Base-by-base conservation (phyloP, 2,329 filamentous ascomycete species). In the Trichoderma oligosporum region DNA sequence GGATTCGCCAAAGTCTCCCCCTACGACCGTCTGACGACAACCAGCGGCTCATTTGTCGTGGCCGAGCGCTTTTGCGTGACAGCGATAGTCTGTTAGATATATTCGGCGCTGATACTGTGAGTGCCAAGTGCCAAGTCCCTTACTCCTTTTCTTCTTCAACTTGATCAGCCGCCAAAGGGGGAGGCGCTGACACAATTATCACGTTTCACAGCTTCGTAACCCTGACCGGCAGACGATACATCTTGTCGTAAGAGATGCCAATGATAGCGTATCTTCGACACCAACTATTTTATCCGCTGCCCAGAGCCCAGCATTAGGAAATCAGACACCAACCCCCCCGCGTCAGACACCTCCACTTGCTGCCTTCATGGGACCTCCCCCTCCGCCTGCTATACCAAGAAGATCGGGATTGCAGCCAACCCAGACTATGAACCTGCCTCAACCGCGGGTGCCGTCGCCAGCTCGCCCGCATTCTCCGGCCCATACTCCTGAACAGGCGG, bases 41-140 rank as follows among this genome's bases (percentile, higher is more conserved):
- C 31, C 82, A 86, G 66, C 76, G 83, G 39, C 70, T 87, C 58
- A 86, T 87, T 35, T 78, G 86, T 64, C 75, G 80, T 39, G 84
- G 84, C 1, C 78, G 82, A 33, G 74, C 83, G 45, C 70, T 86
- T 46, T 67, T 74, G 27, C 77, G 77, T 48, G 82, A 85, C 35
- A 70, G 71, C 9, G 81, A 84, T 57, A 84, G 78, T 14, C 72
- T 87, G 70, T 65, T 76, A 22, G 77, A 82, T 35, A 70, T 86
- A 3, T 82, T 86, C 65, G 82, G 83, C 3, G 71, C 76, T 56
- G 78, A 82, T 59, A 70, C 74, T 53, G 81, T 84, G 73, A 62
- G 77, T 65, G 33, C 36, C n/a, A n/a, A n/a, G n/a, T 20, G 4
- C 31, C 31, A 7, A 56, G 44, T 31, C 18, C 20, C 36, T n/a